A percentile compares a stretch with the other conserved stretches of the same genome.
phyloP scores from a whole-genome alignment of 345 rosid genomes.

The Tarenaya hassleriana region DNA sequence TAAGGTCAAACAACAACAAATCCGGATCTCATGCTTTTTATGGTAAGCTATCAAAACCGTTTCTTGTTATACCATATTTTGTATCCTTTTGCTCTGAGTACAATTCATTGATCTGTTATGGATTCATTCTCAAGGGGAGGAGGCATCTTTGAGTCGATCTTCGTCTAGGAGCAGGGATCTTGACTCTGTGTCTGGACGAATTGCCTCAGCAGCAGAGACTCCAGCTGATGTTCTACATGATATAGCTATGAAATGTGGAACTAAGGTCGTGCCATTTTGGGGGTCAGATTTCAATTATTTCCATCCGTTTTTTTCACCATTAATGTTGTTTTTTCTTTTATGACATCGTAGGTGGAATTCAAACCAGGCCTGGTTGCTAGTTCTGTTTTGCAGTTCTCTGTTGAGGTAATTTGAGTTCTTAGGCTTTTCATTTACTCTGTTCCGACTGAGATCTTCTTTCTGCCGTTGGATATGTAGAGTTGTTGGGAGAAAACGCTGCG shows the following conservation, averaged over 20 bases:
- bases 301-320: background rate
- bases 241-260: slow-evolving; percentile 79
- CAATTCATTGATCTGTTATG: slow-evolving; percentile 20
- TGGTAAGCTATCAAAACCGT: slow-evolving; percentile 40
- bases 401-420: slow-evolving; percentile 54
- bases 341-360: slow-evolving; percentile 69
- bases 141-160: slow-evolving; percentile 43
- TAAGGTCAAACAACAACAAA: too few species aligned
- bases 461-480: background rate
- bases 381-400: slow-evolving; percentile 63
- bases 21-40: slow-evolving; percentile 46
- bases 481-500: background rate
- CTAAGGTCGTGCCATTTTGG: slow-evolving; percentile 53
- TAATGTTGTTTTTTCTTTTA: slow-evolving; percentile 12
- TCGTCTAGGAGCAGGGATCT: slow-evolving; percentile 58
- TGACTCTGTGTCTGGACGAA: slow-evolving; percentile 57
- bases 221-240: slow-evolving; percentile 55
- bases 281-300: slow-evolving; percentile 4
- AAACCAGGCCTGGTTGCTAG: slow-evolving; percentile 54
- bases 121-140: slow-evolving; percentile 50
- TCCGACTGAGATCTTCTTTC: background rate
- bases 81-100: slow-evolving; percentile 17
- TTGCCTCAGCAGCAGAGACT: slow-evolving; percentile 48
- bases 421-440: slow-evolving; percentile 9
- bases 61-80: background rate